These are phyloP conservation scores for Nannochloris sp. DNA, from an alignment of 139 green algal species.

Conservation along the genomic window DNA sequence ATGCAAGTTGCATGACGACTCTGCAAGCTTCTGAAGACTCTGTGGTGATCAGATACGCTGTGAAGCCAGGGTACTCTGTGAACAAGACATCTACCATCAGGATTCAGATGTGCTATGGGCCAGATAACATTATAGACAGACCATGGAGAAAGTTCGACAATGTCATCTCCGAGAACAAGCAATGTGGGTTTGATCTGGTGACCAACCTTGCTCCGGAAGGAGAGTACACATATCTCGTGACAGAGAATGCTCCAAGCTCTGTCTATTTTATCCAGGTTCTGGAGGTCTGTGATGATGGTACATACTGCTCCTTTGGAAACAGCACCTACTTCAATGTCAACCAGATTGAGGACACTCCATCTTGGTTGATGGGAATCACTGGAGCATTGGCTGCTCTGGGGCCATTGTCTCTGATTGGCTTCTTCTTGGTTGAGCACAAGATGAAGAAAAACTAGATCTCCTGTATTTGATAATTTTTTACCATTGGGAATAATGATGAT, in stretches of 20 bases:
- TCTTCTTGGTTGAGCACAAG: slow-evolving; percentile 13
- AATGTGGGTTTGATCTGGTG: slow-evolving; percentile 15
- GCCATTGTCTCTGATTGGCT: slow-evolving; percentile 12
- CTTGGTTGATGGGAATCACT: slow-evolving; percentile 6
- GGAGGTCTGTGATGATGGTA: slow-evolving; percentile 13
- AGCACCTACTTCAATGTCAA: slow-evolving; percentile 8
- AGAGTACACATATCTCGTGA: slow-evolving; percentile 4
- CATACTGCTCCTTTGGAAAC: slow-evolving; percentile 13
- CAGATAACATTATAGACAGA: background rate
- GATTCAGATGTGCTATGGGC: slow-evolving; percentile 16
- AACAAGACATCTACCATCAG: slow-evolving; percentile 21
- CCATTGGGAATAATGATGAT: too few relatives aligned
- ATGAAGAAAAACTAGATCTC: slow-evolving; percentile 13
- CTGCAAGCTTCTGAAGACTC: slow-evolving; percentile 13
- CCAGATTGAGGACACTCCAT: slow-evolving; percentile 17
- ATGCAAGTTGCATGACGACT: background rate
- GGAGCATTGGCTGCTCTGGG: slow-evolving; percentile 12
- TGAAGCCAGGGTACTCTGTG: background rate
- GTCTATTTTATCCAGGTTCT: slow-evolving; percentile 19
- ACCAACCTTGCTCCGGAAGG: slow-evolving; percentile 10
- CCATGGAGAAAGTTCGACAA: slow-evolving; percentile 21
- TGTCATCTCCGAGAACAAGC: slow-evolving; percentile 23
- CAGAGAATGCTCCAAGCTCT: background rate
- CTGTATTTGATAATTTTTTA: background rate
- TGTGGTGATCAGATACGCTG: slow-evolving; percentile 9